phyloP scores from a whole-genome alignment of 164 flowering plant species.

The Aristolochia fimbriata region DNA sequence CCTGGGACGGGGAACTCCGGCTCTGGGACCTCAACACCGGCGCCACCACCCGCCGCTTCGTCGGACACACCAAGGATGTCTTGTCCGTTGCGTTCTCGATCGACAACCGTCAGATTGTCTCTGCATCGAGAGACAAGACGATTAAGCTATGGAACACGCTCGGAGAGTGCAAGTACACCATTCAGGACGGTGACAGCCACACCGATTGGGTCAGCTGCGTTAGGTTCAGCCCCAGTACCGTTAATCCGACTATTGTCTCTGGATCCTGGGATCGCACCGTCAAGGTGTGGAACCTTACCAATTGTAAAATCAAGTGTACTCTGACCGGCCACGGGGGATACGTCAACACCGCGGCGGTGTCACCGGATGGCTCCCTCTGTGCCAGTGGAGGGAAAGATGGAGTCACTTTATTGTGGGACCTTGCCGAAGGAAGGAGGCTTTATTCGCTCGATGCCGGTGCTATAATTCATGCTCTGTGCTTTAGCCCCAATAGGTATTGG shows the following conservation, averaged over 20 bases:
- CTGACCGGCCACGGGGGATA: constrained; percentile 62
- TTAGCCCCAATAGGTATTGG: constrained; percentile 93
- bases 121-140: constrained; percentile 71
- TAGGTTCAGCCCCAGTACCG: constrained; percentile 56
- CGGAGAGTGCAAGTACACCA: constrained; percentile 86
- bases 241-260: constrained; percentile 67
- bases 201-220: constrained; percentile 80
- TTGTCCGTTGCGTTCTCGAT: constrained; percentile 13
- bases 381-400: constrained; percentile 91
- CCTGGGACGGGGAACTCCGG: constrained; percentile 87
- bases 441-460: constrained; percentile 68
- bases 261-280: constrained; percentile 76
- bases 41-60: constrained; percentile 59
- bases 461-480: constrained; percentile 69
- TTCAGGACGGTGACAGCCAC: constrained; percentile 56
- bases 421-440: constrained; percentile 76
- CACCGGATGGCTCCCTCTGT: constrained; percentile 79
- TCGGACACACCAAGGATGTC: constrained; percentile 80
- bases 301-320: constrained; percentile 61
- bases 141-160: constrained; percentile 89
- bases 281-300: constrained; percentile 74
- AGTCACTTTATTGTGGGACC: constrained; percentile 73
- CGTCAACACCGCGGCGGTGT: constrained; percentile 72
- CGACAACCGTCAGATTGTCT: constrained; percentile 54
- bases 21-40: constrained; percentile 81